Percentiles rank a stretch among this genome's conserved stretches.
Evolutionary conservation across 1,284 basidiomycete genomes (phyloP).

Genomic region (Ustilago sp.): DNA sequence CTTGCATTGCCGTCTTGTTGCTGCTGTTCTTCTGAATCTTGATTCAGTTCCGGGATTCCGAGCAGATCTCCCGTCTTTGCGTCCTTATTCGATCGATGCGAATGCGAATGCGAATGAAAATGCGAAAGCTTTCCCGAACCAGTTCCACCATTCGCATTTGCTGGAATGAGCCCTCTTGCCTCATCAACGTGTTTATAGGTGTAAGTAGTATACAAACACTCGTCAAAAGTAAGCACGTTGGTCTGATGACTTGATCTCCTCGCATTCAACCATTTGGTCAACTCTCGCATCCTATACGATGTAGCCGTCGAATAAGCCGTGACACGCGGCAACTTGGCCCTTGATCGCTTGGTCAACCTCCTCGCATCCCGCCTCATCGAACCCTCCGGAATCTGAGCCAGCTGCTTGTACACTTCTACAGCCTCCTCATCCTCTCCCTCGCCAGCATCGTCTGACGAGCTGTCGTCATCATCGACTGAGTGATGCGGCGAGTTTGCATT

Average conservation of each 20-base stretch:
- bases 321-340: slow-evolving; percentile 90
- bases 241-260: slow-evolving; percentile 84
- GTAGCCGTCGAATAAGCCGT: slow-evolving; percentile 94
- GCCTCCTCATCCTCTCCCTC: slow-evolving; percentile 61
- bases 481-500: slow-evolving; percentile 26
- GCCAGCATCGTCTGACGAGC: slow-evolving; percentile 42
- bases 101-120: background rate
- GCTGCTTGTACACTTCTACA: slow-evolving; percentile 56
- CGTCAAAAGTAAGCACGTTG: slow-evolving; percentile 67
- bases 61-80: slow-evolving; percentile 63
- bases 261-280: slow-evolving; percentile 88
- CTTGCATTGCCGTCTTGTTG: slow-evolving; percentile 24
- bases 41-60: slow-evolving; percentile 62
- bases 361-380: slow-evolving; percentile 91
- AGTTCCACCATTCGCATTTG: slow-evolving; percentile 16
- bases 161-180: slow-evolving; percentile 43
- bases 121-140: slow-evolving; percentile 9
- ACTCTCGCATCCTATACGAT: slow-evolving; percentile 88
- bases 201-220: slow-evolving; percentile 69
- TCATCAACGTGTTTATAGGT: slow-evolving; percentile 67
- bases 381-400: slow-evolving; percentile 82
- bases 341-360: slow-evolving; percentile 89
- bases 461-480: slow-evolving; percentile 46
- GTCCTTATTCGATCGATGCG: slow-evolving; percentile 2
- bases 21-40: slow-evolving; percentile 10